Evolutionary conservation across 768 basidiomycete genomes (phyloP).

Genomic region (Auricularia cornea): DNA sequence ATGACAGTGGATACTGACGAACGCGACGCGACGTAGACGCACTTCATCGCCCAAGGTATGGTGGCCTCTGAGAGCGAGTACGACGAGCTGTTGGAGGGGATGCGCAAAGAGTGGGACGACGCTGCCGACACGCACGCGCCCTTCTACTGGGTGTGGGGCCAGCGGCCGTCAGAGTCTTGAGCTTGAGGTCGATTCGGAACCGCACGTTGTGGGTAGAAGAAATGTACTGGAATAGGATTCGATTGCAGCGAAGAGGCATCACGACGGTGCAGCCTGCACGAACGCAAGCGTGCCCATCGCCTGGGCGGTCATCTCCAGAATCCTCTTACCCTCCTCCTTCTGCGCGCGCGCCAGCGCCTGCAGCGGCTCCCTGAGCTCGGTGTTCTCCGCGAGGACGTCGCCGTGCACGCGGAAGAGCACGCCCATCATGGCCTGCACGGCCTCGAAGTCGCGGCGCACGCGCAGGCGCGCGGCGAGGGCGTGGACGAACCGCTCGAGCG

Average conservation of each 20-base stretch:
- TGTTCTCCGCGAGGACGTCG: slow-evolving; percentile 65
- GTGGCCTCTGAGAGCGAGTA: background rate
- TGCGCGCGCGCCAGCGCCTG: slow-evolving; percentile 57
- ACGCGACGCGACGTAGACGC: background rate
- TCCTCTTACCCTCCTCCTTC: slow-evolving; percentile 63
- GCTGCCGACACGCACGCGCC: background rate
- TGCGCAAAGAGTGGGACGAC: background rate
- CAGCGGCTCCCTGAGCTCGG: slow-evolving; percentile 52
- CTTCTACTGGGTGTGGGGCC: background rate
- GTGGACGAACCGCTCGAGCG: slow-evolving; percentile 58
- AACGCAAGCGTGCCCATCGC: slow-evolving; percentile 71
- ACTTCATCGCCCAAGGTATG: background rate
- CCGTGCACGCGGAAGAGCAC: slow-evolving; percentile 82
- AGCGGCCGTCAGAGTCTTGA: background rate
- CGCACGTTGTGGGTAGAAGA: no score
- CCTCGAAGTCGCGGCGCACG: slow-evolving; percentile 89
- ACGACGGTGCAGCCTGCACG: slow-evolving; percentile 55
- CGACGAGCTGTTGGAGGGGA: background rate
- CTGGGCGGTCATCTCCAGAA: slow-evolving; percentile 66
- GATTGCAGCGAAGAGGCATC: background rate
- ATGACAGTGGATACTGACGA: background rate
- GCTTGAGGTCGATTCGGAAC: no score
- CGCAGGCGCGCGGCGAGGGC: slow-evolving; percentile 64
- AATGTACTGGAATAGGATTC: no score
- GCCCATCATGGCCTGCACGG: slow-evolving; percentile 78